Evolutionary conservation across 108 stramenopile species (phyloP).

Genomic region (Tribonema minus): DNA sequence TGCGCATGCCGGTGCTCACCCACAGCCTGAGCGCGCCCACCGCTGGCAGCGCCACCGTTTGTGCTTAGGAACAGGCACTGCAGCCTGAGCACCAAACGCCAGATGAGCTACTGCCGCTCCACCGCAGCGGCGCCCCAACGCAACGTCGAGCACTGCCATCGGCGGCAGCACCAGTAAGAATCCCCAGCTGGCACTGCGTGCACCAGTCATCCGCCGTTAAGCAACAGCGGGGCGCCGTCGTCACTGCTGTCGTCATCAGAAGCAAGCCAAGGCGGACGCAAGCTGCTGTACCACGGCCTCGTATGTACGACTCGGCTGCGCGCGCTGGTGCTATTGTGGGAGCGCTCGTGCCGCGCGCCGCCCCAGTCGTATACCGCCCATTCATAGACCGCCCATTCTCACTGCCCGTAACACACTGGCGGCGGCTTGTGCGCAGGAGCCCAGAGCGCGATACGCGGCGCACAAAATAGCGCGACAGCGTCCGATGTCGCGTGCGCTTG

Average conservation of each 20-base stretch:
- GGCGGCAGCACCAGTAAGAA: not conserved
- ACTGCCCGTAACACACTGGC: constrained; percentile 40
- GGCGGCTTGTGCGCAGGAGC: constrained; percentile 8
- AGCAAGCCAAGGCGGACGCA: constrained; percentile 2
- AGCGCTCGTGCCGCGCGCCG: constrained; percentile 13
- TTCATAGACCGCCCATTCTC: too few relatives aligned
- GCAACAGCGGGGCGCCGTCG: not conserved
- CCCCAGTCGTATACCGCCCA: constrained; percentile 47
- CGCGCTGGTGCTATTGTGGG: constrained; percentile 43
- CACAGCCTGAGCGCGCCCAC: constrained; percentile 47
- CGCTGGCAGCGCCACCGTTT: constrained; percentile 27
- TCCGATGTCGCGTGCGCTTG: not conserved
- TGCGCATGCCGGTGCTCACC: constrained; percentile 36
- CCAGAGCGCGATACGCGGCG: not conserved
- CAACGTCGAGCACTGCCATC: constrained; percentile 6
- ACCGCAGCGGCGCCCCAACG: not conserved
- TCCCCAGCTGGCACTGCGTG: constrained; percentile 39
- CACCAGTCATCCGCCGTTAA: constrained; percentile 38
- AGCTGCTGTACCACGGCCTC: not conserved
- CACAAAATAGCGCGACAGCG: constrained; percentile 20
- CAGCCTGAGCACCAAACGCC: not conserved
- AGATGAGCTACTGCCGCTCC: constrained; percentile 22
- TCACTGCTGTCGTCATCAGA: not conserved
- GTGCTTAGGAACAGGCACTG: constrained; percentile 35
- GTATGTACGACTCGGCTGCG: constrained; percentile 41